Evolutionary conservation across 805 yeast genomes (phyloP), one percentile per base, ranked within the genome.

Genomic region (Saccharomycopsis vini): DNA sequence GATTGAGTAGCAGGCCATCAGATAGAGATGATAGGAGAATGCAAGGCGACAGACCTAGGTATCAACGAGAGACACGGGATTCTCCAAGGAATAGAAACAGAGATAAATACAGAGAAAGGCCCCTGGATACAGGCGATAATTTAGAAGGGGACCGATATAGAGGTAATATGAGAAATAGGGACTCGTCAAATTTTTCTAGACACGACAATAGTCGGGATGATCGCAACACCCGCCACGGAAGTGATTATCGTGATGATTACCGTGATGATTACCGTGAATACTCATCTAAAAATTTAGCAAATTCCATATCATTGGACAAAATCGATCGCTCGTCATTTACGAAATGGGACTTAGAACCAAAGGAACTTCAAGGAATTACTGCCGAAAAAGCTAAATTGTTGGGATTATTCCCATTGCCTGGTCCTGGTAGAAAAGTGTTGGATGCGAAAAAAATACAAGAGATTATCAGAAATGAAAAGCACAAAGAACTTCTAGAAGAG

Each of bases 401-500:
- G 1, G 95, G 95, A 0, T 59, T 84, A 2, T 87, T 86, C 54
- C 86, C 89, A 2, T 64, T 74, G 15, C 90, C 92, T 1, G 88
- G 88, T 4, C 42, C 40, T 3, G 70, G 68, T 50, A 77, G 77
- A 0, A 58, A 47, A 32, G 28, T n/a, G n/a, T 13, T 47, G 36
- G 49, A 44, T 28, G 29, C 36, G 9, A 43, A 43, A 16, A 29
- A 20, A 12, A 32, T 47, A 5, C 41, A 39, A 6, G 44, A 40
- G 4, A 32, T 47, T 13, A 20, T 44, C 3, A 39, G 42, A 12
- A 47, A 39, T 31, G 49, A 47, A 18, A 18, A 23, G 9, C 21
- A 44, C 33, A 28, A 41, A 18, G 40, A 24, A 5, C 15, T 43
- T 23, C 46, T 57, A n/a, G 43, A 40, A 20, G 57, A 50, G 32